Evolutionary conservation across 2,329 filamentous ascomycete species (phyloP), one percentile per base, ranked within the genome.

Genomic region (Rhinocladiella mackenziei): DNA sequence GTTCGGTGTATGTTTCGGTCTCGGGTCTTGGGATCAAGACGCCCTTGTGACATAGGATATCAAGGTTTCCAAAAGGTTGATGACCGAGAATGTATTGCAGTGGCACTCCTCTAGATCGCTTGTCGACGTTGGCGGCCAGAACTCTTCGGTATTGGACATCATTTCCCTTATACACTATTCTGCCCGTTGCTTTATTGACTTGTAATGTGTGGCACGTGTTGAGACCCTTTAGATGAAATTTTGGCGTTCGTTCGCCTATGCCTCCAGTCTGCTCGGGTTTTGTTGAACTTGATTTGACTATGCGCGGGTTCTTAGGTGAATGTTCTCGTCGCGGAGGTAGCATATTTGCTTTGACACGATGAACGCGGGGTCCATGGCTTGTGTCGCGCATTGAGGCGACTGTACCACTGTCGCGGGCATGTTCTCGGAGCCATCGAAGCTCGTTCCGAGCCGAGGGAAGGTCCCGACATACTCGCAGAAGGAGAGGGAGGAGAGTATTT

Each of bases 21-120:
- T 57, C 67, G 11, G 55, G 81, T 70, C 91, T 77, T 25, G 92
- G 92, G 53, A 97, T 94, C 44, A 98, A 70, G 4, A 97, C 89
- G 2, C 86, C 86, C 8, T 73, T 77, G 19, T 71, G 72, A 60
- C 89, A 96, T 42, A 75, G 67, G 33, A 98, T 84, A 30, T 95
- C 84, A 11, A 97, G 67, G 3, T 79, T 69, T 0, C 89, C 91
- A 66, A 98, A 97, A 1, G 84, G 92, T 62, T 96, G 89, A 4
- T 82, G 81, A 3, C 89, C 89, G 1, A 98, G 70, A 15, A 97
- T 75, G 61, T 97, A 97, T 63, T 97, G 92, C 23, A 98, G 67
- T 1, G 92, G 92, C 45, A 81, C 77, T 1, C 88, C 88, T n/a
- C 55, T 63, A 2, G 73, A 67, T 46, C 79, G 68, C 62, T 55